Evolutionary conservation across 1,139 yeast species (phyloP), one percentile per base, ranked within the genome.

Genomic region (Protomyces gravidus): DNA sequence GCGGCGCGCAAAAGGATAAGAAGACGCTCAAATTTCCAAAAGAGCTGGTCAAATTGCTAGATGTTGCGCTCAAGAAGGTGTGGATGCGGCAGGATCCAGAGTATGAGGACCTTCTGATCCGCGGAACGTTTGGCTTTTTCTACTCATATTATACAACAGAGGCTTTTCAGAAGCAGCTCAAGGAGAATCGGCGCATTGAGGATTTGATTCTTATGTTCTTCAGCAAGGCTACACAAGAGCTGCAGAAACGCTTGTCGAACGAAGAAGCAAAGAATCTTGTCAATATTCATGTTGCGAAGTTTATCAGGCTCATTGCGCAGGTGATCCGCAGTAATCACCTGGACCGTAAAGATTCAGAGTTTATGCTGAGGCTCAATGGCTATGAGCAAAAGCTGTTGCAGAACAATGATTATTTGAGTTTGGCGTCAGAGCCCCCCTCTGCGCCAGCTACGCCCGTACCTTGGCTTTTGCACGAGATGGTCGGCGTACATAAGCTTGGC

Each of bases 141-240:
- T 60, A 60, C 40, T 55, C 39, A 2, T 47, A 50, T 15, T 50
- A 56, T 11, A 50, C 86, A 1, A 74, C 75, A 55, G 52, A 49
- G 5, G 42, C 50, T 23, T 74, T 77, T 63, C 66, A 69, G 19
- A 81, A 78, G 26, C 72, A 63, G 64, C 63, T 71, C 55, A 69
- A 70, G 46, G 69, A 77, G 23, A 75, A 78, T 61, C 74, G 75
- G 45, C 77, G 80, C 39, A 80, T 83, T 0, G 90, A 85, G 65
- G 85, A 82, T 61, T 72, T 86, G 56, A 79, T 86, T 6, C 80
- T 84, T 75, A 76, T 79, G 68, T 87, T 86, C 69, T 80, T 85
- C 21, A 78, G 84, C 25, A 77, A 81, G 62, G 83, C 87, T 6
- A 81, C 82, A 61, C 84, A 81, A 65, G 90, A 85, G 68, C 69